Conservation (phyloP, 176 grass and related monocot genomes). For the Bromus sterilis region DNA sequence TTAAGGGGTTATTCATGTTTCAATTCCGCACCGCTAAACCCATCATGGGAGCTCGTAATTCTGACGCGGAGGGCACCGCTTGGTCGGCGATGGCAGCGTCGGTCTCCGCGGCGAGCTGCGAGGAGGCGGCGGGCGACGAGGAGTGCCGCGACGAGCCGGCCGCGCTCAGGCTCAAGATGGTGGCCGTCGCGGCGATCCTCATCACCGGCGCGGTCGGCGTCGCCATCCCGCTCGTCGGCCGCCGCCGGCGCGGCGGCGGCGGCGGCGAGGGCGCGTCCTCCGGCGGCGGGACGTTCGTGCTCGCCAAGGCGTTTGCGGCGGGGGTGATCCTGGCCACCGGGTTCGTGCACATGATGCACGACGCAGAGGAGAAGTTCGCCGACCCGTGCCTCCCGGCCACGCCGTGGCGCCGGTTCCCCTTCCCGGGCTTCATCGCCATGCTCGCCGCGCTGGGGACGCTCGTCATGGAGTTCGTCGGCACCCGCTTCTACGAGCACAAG, state of each 20-base stretch:
- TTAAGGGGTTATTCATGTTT: background rate
- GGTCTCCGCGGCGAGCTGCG: constrained; percentile 45
- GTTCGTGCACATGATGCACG: constrained; percentile 81
- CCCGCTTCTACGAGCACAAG: constrained; percentile 60
- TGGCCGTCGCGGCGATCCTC: constrained; percentile 50
- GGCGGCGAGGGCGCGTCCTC: background rate
- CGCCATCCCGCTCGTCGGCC: constrained; percentile 51
- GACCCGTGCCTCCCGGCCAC: constrained; percentile 48
- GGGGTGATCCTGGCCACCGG: constrained; percentile 79
- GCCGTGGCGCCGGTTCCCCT: constrained; percentile 71
- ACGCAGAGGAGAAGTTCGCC: constrained; percentile 43
- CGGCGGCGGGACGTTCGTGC: constrained; percentile 32
- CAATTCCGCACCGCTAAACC: background rate
- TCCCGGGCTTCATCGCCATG: constrained; percentile 89
- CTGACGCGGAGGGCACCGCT: background rate
- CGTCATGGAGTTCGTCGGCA: constrained; percentile 62
- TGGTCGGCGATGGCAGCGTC: constrained; percentile 20
- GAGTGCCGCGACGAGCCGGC: constrained; percentile 58
- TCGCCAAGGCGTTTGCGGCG: constrained; percentile 71
- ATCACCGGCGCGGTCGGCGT: constrained; percentile 40
- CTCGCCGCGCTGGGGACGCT: constrained; percentile 73
- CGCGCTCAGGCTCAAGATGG: constrained; percentile 63
- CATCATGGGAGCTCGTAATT: background rate
- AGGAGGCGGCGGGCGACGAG: background rate
- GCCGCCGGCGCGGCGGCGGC: background rate